Conservation (phyloP, 2,329 filamentous ascomycete genomes). For the Colletotrichum higginsianum region DNA sequence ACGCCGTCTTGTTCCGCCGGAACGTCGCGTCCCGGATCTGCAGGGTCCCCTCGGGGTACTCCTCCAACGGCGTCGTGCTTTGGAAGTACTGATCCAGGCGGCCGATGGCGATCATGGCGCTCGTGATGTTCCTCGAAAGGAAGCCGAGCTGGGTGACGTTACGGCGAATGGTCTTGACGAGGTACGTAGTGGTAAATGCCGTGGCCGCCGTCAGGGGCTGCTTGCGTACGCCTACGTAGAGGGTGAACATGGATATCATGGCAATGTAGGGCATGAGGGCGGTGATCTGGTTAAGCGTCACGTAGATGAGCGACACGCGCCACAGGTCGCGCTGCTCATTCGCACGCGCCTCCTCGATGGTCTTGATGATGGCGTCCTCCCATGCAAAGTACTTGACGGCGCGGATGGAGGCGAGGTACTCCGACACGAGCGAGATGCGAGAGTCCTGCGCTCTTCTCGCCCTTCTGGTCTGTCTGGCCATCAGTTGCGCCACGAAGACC, state of each 20-base stretch:
- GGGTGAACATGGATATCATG: conserved; percentile 68
- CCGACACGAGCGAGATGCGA: conserved; percentile 70
- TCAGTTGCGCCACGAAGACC: conserved; percentile 62
- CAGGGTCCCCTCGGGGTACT: conserved; percentile 65
- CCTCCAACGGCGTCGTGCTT: conserved; percentile 63
- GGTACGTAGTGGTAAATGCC: conserved; percentile 70
- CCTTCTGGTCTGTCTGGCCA: conserved; percentile 64
- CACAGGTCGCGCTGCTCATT: conserved; percentile 70
- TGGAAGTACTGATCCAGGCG: conserved; percentile 70
- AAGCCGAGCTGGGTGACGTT: conserved; percentile 67
- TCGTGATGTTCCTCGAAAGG: conserved; percentile 58
- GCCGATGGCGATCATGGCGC: conserved; percentile 63
- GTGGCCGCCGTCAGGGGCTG: conserved; percentile 67
- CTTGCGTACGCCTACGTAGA: conserved; percentile 64
- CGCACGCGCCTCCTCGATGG: conserved; percentile 64
- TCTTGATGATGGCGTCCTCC: conserved; percentile 68
- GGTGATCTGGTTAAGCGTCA: conserved; percentile 62
- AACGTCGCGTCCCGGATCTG: conserved; percentile 63
- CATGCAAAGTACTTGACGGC: conserved; percentile 75
- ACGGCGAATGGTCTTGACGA: conserved; percentile 67
- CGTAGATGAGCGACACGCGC: conserved; percentile 65
- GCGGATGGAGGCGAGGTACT: conserved; percentile 71
- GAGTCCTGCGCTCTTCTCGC: conserved; percentile 70
- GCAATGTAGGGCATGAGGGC: conserved; percentile 68
- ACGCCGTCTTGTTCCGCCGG: conserved; percentile 64